Percentiles rank a stretch among this genome's conserved stretches.
Evolutionary conservation across 345 rosid genomes (phyloP).

Genomic region (Chamaenerion angustifolium): DNA sequence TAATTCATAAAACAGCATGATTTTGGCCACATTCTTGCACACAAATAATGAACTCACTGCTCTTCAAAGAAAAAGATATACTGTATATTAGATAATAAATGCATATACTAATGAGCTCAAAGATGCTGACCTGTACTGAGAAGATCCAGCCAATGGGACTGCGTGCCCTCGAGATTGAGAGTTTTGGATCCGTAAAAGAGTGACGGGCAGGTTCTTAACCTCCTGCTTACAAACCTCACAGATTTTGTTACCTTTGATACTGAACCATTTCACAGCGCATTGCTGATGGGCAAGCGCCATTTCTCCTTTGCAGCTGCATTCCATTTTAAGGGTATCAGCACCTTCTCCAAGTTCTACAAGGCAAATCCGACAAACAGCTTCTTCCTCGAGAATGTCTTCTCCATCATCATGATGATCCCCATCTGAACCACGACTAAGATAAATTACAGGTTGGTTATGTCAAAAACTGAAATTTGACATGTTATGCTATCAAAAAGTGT

Average conservation of each 20-base stretch:
- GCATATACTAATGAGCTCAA: not conserved
- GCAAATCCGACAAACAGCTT: constrained; percentile 95
- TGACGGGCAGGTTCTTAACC: constrained; percentile 81
- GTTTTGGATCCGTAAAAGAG: constrained; percentile 72
- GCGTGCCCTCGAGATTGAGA: constrained; percentile 24
- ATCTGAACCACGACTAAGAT: constrained; percentile 67
- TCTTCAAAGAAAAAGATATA: not conserved
- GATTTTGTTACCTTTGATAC: constrained; percentile 86
- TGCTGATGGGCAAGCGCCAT: constrained; percentile 84
- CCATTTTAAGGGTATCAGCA: constrained; percentile 81
- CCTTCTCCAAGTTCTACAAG: constrained; percentile 75
- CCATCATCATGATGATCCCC: constrained; percentile 33
- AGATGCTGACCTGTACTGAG: constrained; percentile 38
- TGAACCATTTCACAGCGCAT: constrained; percentile 94
- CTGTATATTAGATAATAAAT: not conserved
- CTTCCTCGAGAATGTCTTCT: constrained; percentile 81
- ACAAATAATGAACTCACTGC: too few species aligned
- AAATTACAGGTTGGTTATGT: constrained; percentile 45
- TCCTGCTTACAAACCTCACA: constrained; percentile 98
- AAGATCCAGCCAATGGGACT: constrained; percentile 15
- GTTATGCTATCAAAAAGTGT: not conserved
- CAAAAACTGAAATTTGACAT: constrained; percentile 8
- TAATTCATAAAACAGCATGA: too few species aligned
- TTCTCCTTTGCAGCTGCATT: constrained; percentile 93
- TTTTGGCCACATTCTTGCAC: too few species aligned